These are phyloP conservation scores for Trichoderma pleuroti DNA, from an alignment of 2,329 filamentous ascomycete genomes.

Conservation along the genomic window DNA sequence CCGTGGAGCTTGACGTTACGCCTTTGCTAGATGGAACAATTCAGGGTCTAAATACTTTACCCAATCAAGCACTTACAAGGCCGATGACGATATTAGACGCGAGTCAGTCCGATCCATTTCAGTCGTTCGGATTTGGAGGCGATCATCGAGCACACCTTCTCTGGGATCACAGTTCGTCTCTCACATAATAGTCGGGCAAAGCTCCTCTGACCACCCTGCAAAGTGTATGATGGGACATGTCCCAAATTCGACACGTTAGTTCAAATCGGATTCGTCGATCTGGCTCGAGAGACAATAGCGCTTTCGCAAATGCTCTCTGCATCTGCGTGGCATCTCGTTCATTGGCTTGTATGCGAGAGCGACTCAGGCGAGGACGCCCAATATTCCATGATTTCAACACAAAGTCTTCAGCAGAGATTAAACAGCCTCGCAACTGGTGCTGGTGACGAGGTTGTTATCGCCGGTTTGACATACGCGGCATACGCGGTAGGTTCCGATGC, in stretches of 20 bases:
- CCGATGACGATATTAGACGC: not conserved
- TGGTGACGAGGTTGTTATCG: not conserved
- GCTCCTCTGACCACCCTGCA: not conserved
- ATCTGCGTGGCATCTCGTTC: not conserved
- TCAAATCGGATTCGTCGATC: not conserved
- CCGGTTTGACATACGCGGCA: not conserved
- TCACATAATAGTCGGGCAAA: not conserved
- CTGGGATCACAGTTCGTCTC: not conserved
- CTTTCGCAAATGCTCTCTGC: constrained; percentile 1
- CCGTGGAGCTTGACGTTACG: not conserved
- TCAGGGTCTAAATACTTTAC: not conserved
- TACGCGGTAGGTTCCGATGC: not conserved
- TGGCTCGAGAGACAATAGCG: not conserved
- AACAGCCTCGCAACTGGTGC: not conserved
- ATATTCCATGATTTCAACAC: not conserved
- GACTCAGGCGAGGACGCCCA: not conserved
- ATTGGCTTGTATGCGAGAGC: not conserved
- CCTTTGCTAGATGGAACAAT: not conserved
- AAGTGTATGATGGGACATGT: not conserved
- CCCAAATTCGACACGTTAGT: not conserved
- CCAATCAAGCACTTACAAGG: not conserved
- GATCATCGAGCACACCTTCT: not conserved
- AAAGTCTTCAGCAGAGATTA: not conserved
- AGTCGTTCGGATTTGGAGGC: not conserved
- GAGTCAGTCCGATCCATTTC: not conserved